Base-by-base conservation (phyloP, 2,329 filamentous ascomycete genomes). In the Alternaria sp. region DNA sequence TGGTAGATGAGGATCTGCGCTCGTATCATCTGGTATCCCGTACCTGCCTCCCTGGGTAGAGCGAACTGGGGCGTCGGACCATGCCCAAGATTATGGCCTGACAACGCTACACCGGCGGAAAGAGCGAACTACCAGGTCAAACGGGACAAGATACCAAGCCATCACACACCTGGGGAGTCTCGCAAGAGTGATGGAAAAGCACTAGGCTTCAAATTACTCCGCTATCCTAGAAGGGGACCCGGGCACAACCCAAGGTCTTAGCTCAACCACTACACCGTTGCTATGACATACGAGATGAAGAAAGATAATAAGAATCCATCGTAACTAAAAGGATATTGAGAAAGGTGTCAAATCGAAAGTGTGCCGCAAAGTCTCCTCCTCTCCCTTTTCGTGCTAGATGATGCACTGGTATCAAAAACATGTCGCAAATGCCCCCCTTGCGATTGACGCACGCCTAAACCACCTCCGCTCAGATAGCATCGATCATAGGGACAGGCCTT, bases 341-440 rank as follows among this genome's bases (percentile, higher is more conserved):
- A 74, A 76, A 67, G 62, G 59, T 66, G 69, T 70, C 64, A 72
- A 68, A 62, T 69, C 61, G 70, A 66, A 72, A 76, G 74, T 68
- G 67, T 70, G 67, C 57, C 61, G 67, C 67, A 55, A 52, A 62
- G 45, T 59, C 64, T 64, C 61, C 56, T 55, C 65, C 65, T 52
- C 64, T 61, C 60, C 60, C 57, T 67, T 69, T 68, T 69, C 66
- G 72, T 74, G 74, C 72, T 73, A 72, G 71, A 66, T 68, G 65
- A 72, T 78, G 76, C 77, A 78, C 75, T 78, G 77, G 77, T 79
- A 79, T 79, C 77, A 79, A 76, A 76, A 74, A 74, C 63, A 67
- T 65, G 61, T 71, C 64, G 65, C 70, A 69, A 72, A 62, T 62
- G 36, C 63, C 25, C 57, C 28, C 51, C 54, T 32, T 46, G 58